A percentile compares a stretch with the other conserved stretches of the same genome.
phyloP scores from a whole-genome alignment of 2,329 filamentous ascomycete species.

The Bimuria novae-zelandiae region DNA sequence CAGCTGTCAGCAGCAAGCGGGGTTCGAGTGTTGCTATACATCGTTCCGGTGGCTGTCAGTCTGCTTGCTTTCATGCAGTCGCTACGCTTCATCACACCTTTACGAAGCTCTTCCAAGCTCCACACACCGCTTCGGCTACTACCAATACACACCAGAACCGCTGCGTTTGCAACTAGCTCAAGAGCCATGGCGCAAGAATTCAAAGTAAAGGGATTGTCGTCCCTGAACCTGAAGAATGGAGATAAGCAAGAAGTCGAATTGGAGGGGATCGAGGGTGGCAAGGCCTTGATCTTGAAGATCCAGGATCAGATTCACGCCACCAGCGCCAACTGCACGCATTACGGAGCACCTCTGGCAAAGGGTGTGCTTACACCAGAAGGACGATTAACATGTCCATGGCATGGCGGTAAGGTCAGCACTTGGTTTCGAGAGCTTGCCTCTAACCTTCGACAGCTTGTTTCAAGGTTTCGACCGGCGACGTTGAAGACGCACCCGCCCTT shows the following conservation, averaged over 20 bases:
- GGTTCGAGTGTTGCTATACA: no score
- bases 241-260: conserved; percentile 90
- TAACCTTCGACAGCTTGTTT: conserved; percentile 73
- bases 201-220: conserved; percentile 75
- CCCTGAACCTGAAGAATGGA: conserved; percentile 74
- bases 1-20: conserved; percentile 9
- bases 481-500: conserved; percentile 91
- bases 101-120: conserved; percentile 25
- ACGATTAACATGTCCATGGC: conserved; percentile 91
- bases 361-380: conserved; percentile 83
- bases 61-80: conserved; percentile 7
- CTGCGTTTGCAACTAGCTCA: conserved; percentile 32
- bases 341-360: conserved; percentile 85
- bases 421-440: not conserved
- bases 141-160: conserved; percentile 16
- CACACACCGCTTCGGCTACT: conserved; percentile 11
- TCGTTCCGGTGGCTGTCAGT: no score
- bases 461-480: conserved; percentile 83
- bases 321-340: conserved; percentile 85
- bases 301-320: conserved; percentile 77
- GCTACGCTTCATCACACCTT: conserved; percentile 23
- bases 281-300: conserved; percentile 83
- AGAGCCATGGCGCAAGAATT: conserved; percentile 53
- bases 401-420: conserved; percentile 69
- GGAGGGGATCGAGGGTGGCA: conserved; percentile 83